Evolutionary conservation across 108 stramenopile genomes (phyloP).

Genomic region (Skeletonema tropicum): DNA sequence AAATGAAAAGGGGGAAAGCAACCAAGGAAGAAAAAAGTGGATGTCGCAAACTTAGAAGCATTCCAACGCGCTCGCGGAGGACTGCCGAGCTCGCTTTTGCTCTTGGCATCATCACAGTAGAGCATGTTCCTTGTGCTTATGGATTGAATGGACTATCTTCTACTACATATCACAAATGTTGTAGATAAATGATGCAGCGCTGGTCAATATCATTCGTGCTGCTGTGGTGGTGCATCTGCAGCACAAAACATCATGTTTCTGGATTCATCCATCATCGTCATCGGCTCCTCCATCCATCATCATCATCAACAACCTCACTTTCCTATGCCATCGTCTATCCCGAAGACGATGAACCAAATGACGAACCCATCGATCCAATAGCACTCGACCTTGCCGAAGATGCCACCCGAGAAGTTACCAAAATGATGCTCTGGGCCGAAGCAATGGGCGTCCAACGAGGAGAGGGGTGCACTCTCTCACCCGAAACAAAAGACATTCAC

Average conservation of each 20-base stretch:
- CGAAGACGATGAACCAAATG: background rate
- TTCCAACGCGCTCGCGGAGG: no score
- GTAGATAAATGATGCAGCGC: background rate
- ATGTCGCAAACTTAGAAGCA: no score
- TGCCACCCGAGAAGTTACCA: constrained; percentile 6
- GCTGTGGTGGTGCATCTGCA: background rate
- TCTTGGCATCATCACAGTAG: no score
- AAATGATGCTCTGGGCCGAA: constrained; percentile 13
- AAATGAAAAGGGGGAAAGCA: no score
- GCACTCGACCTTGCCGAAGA: constrained; percentile 5
- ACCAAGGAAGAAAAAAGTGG: no score
- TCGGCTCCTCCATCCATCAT: background rate
- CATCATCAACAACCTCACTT: background rate
- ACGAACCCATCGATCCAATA: background rate
- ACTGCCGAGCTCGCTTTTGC: no score
- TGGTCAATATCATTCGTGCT: background rate
- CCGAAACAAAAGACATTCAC: constrained; percentile 10
- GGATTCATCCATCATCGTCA: background rate
- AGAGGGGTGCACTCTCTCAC: constrained; percentile 5
- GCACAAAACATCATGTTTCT: background rate
- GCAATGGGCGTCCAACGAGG: constrained; percentile 10
- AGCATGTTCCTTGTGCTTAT: no score
- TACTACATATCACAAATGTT: background rate
- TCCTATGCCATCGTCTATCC: background rate
- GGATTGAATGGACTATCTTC: background rate